Evolutionary conservation across 768 basidiomycete genomes (phyloP).

Genomic region (Cyclocybe cylindracea): DNA sequence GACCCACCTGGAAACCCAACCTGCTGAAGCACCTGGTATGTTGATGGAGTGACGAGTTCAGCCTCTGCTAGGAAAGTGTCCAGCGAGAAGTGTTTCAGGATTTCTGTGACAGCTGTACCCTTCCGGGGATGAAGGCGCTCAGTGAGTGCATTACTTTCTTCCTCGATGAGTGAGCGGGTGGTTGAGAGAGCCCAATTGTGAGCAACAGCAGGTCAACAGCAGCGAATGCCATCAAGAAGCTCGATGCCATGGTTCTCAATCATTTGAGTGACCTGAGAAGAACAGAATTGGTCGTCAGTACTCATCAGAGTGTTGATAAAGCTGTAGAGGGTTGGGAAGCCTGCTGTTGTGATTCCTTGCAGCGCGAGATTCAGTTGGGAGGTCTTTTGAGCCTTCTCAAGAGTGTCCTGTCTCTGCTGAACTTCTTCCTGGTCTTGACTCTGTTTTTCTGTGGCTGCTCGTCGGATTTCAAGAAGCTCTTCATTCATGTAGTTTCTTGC

Average conservation of each 20-base stretch:
- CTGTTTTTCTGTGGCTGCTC: not conserved
- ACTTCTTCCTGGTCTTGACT: not conserved
- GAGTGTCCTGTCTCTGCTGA: not conserved
- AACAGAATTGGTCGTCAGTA: conserved; percentile 3
- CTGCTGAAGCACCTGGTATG: conserved; percentile 7
- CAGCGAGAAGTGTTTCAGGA: conserved; percentile 7
- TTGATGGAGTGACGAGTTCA: conserved; percentile 7
- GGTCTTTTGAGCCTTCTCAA: not conserved
- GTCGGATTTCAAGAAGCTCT: not conserved
- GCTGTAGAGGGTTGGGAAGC: conserved; percentile 1
- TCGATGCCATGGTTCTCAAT: conserved; percentile 3
- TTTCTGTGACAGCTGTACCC: not conserved
- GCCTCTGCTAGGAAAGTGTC: conserved; percentile 1
- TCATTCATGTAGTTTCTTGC: not conserved
- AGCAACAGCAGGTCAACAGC: conserved; percentile 1
- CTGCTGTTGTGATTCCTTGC: not conserved
- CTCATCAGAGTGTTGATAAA: conserved; percentile 4
- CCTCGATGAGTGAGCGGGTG: not conserved
- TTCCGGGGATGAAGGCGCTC: not conserved
- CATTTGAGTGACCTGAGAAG: conserved; percentile 8
- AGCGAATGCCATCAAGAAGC: not conserved
- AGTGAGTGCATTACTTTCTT: conserved; percentile 1
- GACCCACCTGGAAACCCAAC: not conserved
- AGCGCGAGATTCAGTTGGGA: not conserved
- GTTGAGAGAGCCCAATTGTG: conserved; percentile 8